Base-by-base conservation (phyloP, 208 protist genomes). In the Crithidia acanthocephali region DNA sequence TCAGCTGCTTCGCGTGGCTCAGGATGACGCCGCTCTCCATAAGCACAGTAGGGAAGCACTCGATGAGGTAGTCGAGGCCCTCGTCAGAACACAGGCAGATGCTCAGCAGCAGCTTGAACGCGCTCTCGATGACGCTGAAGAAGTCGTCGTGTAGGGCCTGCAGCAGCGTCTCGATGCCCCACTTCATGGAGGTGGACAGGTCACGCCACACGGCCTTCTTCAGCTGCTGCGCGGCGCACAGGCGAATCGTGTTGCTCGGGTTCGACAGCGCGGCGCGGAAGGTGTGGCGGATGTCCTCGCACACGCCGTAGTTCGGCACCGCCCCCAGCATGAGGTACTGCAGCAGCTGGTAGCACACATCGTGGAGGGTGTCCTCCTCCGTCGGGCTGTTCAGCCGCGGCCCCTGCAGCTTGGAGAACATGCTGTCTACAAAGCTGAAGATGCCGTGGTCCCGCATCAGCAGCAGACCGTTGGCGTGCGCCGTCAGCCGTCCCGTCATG, bases 241-340 rank as follows among this genome's bases (percentile, higher is more conserved):
- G 76, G 8, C 92, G 89, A 47, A 97, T 87, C 15, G 84, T 55
- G 59, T 85, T 83, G 47, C 80, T 81, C 18, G 80, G 71, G 75
- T 92, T 90, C 28, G 63, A 58, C 28, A 97, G 67, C 25, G 89
- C 88, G 27, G 59, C 68, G 22, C 85, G 88, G 66, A 94, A 85
- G 27, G 78, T 84, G 56, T 89, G 80, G 7, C 92, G 86, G 58
- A 97, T 91, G 55, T 93, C 89, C 33, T 95, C 85, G 83, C 92
- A 94, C 47, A 97, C 90, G 44, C 92, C 92, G 77, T 91, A 94
- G 79, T 97, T 97, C 2, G 92, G 89, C 47, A 97, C 92, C 3
- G 86, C 83, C 67, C 92, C 84, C 44, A 95, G 75, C 72, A 87
- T 84, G 9, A 97, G 59, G 62, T 85, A 86, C 55, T 83, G 86